Evolutionary conservation across 371 early-diverging fungal species (phyloP), one percentile per base, ranked within the genome.

Genomic region (Basidiobolus meristosporus): DNA sequence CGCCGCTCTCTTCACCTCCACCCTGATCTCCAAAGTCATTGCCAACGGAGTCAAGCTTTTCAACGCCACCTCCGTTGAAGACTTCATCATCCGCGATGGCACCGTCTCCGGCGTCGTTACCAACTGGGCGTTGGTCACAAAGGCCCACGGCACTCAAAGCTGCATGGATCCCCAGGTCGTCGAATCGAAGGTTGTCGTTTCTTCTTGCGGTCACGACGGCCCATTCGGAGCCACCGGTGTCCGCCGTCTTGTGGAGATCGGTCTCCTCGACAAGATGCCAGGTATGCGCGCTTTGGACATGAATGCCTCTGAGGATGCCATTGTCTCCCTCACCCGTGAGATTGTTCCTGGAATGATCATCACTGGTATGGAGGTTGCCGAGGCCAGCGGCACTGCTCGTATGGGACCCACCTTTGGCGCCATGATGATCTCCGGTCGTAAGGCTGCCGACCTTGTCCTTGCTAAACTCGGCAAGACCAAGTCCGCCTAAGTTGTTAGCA

Each of bases 111-210:
- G 64, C 46, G 73, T 63, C 41, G 80, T 73, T 42, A 76, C 80
- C 51, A 79, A 79, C 68, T 79, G 80, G 80, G 70, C 80, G 34
- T 48, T 80, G 21, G 80, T 80, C 17, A 59, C 77, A 22, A 41
- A 68, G 20, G 55, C 62, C 40, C 73, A 73, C 33, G 68, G 72
- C 48, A 72, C 75, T 36, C 80, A 80, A 54, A 71, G 70, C 9
- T 80, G 80, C 62, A 80, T 80, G 80, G 80, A 80, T 45, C 80
- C 80, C 39, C 68, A 73, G 40, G n/a, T 69, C 31, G 69, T 80
- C 45, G 70, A 69, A 50, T 59, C 76, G 57, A 70, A 69, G 59
- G 64, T 80, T 14, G 63, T 75, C 37, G 67, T 73, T 42, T 80
- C 80, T 20, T 72, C 69, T 38, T 67, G 68, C 35, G 80, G 80